Percentiles rank a stretch among this genome's conserved stretches.
Evolutionary conservation across 2,329 filamentous ascomycete species (phyloP).

Genomic region (Sporothrix pseudoabietina): DNA sequence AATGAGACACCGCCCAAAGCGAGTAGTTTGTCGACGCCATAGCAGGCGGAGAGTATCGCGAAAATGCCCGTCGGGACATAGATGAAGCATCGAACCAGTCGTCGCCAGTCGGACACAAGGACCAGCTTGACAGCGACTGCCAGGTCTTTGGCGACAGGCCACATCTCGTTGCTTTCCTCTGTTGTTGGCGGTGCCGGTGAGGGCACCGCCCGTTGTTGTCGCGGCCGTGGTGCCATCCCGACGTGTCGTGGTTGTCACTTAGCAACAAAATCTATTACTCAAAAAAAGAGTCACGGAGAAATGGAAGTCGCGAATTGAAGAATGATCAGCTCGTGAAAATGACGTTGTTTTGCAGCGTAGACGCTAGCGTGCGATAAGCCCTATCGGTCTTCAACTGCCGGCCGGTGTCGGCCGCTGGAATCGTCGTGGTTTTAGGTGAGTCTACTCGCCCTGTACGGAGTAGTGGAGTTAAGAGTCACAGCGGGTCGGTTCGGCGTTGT

Average conservation of each 20-base stretch:
- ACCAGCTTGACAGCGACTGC: constrained; percentile 37
- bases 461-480: neutral
- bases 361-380: neutral
- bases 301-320: neutral
- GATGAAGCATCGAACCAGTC: constrained; percentile 49
- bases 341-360: constrained; percentile 13
- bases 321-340: neutral
- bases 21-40: constrained; percentile 49
- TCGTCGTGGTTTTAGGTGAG: neutral
- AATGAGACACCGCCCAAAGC: constrained; percentile 55
- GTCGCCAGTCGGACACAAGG: constrained; percentile 26
- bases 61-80: constrained; percentile 52
- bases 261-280: neutral
- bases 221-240: neutral
- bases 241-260: neutral
- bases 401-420: neutral
- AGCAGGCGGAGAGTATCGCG: constrained; percentile 47
- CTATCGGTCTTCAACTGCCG: neutral
- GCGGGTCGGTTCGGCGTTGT: neutral
- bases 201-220: neutral
- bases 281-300: neutral
- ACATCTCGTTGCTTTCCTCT: neutral
- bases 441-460: neutral
- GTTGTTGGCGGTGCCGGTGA: neutral
- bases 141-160: constrained; percentile 17